Evolutionary conservation across 441 rosid species (phyloP).

Genomic region (Croton setiger): DNA sequence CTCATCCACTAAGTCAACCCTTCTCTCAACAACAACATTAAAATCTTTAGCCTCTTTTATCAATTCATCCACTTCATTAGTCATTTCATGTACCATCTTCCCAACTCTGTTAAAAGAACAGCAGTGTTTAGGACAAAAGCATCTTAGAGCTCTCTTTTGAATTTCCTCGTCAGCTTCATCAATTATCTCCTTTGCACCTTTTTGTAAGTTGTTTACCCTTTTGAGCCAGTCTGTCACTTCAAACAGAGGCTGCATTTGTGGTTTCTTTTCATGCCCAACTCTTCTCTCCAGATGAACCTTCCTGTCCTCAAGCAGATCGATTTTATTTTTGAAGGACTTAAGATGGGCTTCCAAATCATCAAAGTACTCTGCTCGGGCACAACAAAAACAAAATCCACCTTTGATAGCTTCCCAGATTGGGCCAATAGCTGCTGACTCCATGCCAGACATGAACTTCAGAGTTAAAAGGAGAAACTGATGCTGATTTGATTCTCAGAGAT

Average conservation of each 20-base stretch:
- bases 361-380: constrained; percentile 6
- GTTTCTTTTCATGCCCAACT: neutral
- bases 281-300: neutral
- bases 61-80: neutral
- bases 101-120: constrained; percentile 7
- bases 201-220: neutral
- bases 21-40: neutral
- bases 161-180: constrained; percentile 3
- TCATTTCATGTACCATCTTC: neutral
- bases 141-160: neutral
- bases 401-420: constrained; percentile 1
- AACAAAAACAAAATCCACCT: neutral
- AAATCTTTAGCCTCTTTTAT: neutral
- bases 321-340: neutral
- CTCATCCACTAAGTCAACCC: constrained; percentile 4
- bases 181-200: neutral
- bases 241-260: neutral
- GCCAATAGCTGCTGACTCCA: neutral
- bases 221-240: neutral
- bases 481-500: neutral
- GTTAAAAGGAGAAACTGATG: neutral
- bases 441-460: neutral
- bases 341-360: constrained; percentile 1
- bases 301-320: neutral
- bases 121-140: constrained; percentile 10